Evolutionary conservation across 352 stramenopile genomes (phyloP).

Genomic region (Phytophthora pseudosyringae): DNA sequence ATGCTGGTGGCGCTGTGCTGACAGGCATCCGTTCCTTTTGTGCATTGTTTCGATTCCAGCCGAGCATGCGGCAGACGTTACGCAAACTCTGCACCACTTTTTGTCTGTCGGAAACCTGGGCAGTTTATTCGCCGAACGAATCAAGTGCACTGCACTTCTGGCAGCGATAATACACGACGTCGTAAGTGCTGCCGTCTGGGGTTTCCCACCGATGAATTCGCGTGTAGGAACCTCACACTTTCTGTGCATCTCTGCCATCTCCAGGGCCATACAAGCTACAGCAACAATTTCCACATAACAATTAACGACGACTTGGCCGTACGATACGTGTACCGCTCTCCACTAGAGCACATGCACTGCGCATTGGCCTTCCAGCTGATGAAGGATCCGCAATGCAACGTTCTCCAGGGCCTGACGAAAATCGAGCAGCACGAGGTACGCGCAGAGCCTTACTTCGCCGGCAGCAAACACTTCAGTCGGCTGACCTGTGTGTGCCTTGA

Average conservation of each 20-base stretch:
- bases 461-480: background rate
- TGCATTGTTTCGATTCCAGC: constrained; percentile 39
- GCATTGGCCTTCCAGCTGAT: constrained; percentile 82
- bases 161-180: constrained; percentile 88
- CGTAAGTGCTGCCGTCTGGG: constrained; percentile 31
- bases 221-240: background rate
- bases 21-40: constrained; percentile 6
- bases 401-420: constrained; percentile 75
- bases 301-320: constrained; percentile 82
- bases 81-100: constrained; percentile 80
- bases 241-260: background rate
- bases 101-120: constrained; percentile 58
- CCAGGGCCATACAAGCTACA: constrained; percentile 86
- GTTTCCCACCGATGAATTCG: background rate
- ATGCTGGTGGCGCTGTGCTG: constrained; percentile 1
- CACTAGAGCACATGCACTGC: constrained; percentile 90
- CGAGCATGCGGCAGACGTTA: constrained; percentile 85
- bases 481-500: constrained; percentile 2
- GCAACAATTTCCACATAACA: constrained; percentile 90
- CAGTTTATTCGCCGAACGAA: constrained; percentile 60
- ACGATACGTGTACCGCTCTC: constrained; percentile 84
- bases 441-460: background rate
- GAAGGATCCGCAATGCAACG: constrained; percentile 69
- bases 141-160: constrained; percentile 75
- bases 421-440: constrained; percentile 77